These are phyloP conservation scores for peach (Prunus persica) DNA, from an alignment of 306 rosid species.

Conservation along the genomic window DNA sequence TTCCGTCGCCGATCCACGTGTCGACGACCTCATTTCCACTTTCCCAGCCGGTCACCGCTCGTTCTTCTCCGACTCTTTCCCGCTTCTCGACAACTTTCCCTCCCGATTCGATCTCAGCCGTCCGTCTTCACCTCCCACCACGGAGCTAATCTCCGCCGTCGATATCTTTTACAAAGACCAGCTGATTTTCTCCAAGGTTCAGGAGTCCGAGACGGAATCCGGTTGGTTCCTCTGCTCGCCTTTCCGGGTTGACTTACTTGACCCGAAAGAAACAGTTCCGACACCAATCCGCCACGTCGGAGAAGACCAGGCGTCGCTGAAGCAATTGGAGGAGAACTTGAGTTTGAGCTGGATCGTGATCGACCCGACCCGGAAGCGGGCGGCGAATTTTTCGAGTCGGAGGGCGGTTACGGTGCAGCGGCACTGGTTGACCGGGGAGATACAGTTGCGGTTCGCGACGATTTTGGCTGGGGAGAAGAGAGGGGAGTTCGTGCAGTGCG, in stretches of 20 bases:
- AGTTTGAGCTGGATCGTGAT: slow-evolving; percentile 71
- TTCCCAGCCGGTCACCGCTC: slow-evolving; percentile 63
- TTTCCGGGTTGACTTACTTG: slow-evolving; percentile 58
- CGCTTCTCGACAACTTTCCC: slow-evolving; percentile 31
- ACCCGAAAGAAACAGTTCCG: slow-evolving; percentile 46
- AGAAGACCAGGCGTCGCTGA: slow-evolving; percentile 30
- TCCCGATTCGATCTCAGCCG: background rate
- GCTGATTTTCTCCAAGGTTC: slow-evolving; percentile 53
- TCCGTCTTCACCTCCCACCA: background rate
- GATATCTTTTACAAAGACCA: slow-evolving; percentile 51
- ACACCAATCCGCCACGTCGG: slow-evolving; percentile 31
- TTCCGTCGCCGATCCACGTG: slow-evolving; percentile 37
- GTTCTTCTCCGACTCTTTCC: slow-evolving; percentile 71
- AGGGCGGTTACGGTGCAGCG: slow-evolving; percentile 45
- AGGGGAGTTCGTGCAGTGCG: slow-evolving; percentile 37
- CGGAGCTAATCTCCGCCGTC: slow-evolving; percentile 62
- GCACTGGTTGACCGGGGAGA: slow-evolving; percentile 64
- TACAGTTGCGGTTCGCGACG: slow-evolving; percentile 49
- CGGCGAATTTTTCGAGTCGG: slow-evolving; percentile 68
- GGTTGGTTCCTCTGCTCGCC: slow-evolving; percentile 69
- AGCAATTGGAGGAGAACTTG: slow-evolving; percentile 47
- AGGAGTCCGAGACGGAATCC: slow-evolving; percentile 35
- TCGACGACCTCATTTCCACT: slow-evolving; percentile 33
- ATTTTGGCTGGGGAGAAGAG: slow-evolving; percentile 31
- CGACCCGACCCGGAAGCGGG: slow-evolving; percentile 47